phyloP scores from a whole-genome alignment of 495 filamentous ascomycete species.

The Hypoxylon fuscum region DNA sequence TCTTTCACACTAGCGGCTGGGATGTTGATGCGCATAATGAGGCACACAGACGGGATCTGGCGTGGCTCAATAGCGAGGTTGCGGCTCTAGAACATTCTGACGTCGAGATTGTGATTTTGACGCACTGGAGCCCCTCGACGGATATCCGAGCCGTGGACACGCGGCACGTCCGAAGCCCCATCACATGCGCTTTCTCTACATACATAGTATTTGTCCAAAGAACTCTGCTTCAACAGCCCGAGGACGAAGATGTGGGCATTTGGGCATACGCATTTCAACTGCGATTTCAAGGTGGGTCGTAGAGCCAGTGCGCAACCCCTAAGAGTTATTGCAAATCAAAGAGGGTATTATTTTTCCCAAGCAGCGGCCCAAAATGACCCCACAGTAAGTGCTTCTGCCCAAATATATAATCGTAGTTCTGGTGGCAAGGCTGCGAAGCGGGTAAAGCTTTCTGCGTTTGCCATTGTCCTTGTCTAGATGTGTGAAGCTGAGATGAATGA shows the following conservation, averaged over 20 bases:
- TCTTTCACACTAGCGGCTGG: slow-evolving; percentile 59
- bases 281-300: slow-evolving; percentile 29
- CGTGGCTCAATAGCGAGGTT: slow-evolving; percentile 62
- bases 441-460: no score
- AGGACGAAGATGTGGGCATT: slow-evolving; percentile 65
- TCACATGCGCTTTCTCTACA: slow-evolving; percentile 57
- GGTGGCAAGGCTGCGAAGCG: no score
- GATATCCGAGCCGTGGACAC: slow-evolving; percentile 52
- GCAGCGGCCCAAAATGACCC: no score
- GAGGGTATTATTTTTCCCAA: slow-evolving; percentile 41
- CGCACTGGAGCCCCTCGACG: slow-evolving; percentile 61
- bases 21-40: slow-evolving; percentile 53
- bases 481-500: no score
- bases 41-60: slow-evolving; percentile 53
- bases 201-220: no score
- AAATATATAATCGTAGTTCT: no score
- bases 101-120: slow-evolving; percentile 57
- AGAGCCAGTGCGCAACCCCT: slow-evolving; percentile 2
- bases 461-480: no score
- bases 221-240: no score
- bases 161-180: slow-evolving; percentile 49
- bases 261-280: slow-evolving; percentile 65
- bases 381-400: no score
- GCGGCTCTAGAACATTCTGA: slow-evolving; percentile 45
- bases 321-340: slow-evolving; percentile 45